phyloP scores from a whole-genome alignment of 768 basidiomycete genomes.

The Leucocoprinus sp. region DNA sequence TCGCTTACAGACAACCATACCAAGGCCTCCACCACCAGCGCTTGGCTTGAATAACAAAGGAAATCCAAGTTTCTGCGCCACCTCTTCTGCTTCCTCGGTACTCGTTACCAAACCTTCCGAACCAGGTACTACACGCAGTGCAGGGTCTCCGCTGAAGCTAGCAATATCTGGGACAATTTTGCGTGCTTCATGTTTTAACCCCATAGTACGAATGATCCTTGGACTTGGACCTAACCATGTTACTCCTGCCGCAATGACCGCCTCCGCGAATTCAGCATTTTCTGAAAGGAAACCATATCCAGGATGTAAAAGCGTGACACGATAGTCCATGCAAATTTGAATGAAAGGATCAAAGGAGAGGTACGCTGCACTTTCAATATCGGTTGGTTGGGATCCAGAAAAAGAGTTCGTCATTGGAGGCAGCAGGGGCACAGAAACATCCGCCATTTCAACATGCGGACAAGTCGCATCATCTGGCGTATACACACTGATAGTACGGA shows the following conservation, averaged over 20 bases:
- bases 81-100: conserved; percentile 30
- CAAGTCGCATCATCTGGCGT: conserved; percentile 48
- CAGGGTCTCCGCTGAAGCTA: neutral
- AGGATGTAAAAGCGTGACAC: conserved; percentile 48
- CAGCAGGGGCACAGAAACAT: conserved; percentile 31
- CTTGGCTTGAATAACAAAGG: conserved; percentile 64
- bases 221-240: conserved; percentile 51
- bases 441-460: conserved; percentile 49
- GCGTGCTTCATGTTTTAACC: conserved; percentile 50
- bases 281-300: conserved; percentile 65
- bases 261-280: conserved; percentile 45
- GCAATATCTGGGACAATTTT: neutral
- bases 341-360: conserved; percentile 31
- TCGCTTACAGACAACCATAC: conserved; percentile 44
- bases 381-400: neutral
- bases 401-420: conserved; percentile 17
- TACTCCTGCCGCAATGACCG: conserved; percentile 39
- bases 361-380: conserved; percentile 38
- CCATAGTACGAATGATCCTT: conserved; percentile 44
- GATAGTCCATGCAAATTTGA: conserved; percentile 29
- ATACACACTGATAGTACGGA: conserved; percentile 53
- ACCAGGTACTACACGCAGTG: conserved; percentile 49
- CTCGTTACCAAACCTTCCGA: conserved; percentile 38
- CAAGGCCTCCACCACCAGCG: conserved; percentile 65
- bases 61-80: conserved; percentile 38